Evolutionary conservation across 495 filamentous ascomycete genomes (phyloP), one percentile per base, ranked within the genome.

Genomic region (Trichoderma asperelloides): DNA sequence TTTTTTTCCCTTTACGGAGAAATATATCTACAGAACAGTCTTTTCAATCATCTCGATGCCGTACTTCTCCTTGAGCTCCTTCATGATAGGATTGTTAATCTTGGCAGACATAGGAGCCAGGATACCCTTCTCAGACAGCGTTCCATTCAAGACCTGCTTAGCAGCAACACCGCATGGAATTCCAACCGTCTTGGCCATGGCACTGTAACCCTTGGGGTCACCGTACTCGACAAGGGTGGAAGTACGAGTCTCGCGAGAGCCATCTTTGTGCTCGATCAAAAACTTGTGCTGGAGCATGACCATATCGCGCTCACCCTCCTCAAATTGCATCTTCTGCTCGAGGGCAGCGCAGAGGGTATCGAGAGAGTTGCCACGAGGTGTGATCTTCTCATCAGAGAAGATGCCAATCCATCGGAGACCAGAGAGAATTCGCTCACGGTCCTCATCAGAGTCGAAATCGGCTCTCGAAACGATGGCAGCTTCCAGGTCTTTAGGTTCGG

Each of bases 261-360:
- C 79, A 72, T 97, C 91, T 74, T 86, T 85, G 74, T 88, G 77
- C 82, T 97, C 90, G 72, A 97, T 91, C 75, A 88, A 89, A 75
- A 97, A 97, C 76, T 89, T 92, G 84, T 98, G 95, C 80, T 96
- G 92, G 28, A 95, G 84, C 83, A 92, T 88, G 71, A 72, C 77
- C 49, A 96, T 79, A 73, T 96, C 92, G 47, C 94, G 87, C 87
- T 97, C 95, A 45, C 84, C 87, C 67, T 88, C 82, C 70, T 83
- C 91, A 75, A 88, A 97, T 75, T 89, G 84, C 91, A 97, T 96
- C 85, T 96, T 96, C 80, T 89, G 75, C 80, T 96, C 93, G 15
- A 97, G 84, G 21, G 88, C 89, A 40, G 92, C 93, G 77, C 94
- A 97, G 23, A 98, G 86, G 23, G 90, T 94, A 70, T 96, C 93